Conservation (phyloP, 2,329 filamentous ascomycete species). For the Cytospora chrysosperma region DNA sequence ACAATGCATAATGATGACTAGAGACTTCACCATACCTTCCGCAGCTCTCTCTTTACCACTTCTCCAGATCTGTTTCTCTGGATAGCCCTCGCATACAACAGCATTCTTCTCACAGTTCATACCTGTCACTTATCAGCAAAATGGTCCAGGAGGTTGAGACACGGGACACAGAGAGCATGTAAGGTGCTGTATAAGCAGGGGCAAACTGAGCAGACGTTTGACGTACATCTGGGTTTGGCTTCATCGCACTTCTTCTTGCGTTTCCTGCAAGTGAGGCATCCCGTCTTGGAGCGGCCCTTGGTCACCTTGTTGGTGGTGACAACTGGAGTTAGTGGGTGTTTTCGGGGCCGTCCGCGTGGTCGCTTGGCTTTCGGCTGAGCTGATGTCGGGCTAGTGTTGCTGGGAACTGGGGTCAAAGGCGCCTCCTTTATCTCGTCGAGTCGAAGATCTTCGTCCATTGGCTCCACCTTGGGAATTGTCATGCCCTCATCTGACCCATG, state of each 20-base stretch:
- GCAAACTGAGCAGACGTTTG: not conserved
- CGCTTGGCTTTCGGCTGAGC: slow-evolving; percentile 53
- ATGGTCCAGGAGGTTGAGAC: not conserved
- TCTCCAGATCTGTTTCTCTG: slow-evolving; percentile 82
- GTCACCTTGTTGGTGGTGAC: slow-evolving; percentile 65
- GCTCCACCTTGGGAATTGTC: slow-evolving; percentile 56
- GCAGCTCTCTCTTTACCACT: slow-evolving; percentile 76
- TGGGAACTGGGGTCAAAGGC: slow-evolving; percentile 34
- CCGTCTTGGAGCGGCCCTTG: slow-evolving; percentile 72
- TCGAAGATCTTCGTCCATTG: slow-evolving; percentile 54
- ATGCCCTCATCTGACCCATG: slow-evolving; percentile 45
- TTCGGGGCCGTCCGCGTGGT: slow-evolving; percentile 77
- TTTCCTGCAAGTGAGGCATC: slow-evolving; percentile 66
- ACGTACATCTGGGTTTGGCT: slow-evolving; percentile 64
- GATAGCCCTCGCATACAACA: slow-evolving; percentile 87
- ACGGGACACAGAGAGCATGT: not conserved
- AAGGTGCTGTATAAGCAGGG: not conserved
- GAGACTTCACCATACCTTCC: slow-evolving; percentile 52
- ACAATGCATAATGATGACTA: not conserved
- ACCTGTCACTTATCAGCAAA: slow-evolving; percentile 44
- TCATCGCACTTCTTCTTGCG: slow-evolving; percentile 74
- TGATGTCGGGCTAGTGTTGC: slow-evolving; percentile 26
- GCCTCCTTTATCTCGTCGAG: slow-evolving; percentile 52
- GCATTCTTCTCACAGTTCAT: slow-evolving; percentile 93
- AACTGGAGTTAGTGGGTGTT: slow-evolving; percentile 67